Conservation (phyloP, 1,139 yeast genomes). For the Suhomyces wounanorum region DNA sequence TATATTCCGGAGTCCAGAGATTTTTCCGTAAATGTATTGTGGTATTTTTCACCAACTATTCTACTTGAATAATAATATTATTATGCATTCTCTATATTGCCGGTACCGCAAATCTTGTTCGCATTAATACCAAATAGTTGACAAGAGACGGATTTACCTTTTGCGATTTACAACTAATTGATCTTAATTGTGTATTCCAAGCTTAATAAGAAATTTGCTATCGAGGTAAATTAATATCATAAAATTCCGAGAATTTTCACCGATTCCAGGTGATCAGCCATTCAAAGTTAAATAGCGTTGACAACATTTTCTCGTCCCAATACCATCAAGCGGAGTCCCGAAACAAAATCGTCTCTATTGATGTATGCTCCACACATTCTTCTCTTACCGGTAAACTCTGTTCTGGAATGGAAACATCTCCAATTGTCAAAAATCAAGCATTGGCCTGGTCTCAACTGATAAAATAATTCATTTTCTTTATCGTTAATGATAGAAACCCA, state of each 20-base stretch:
- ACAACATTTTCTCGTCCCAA: conserved; percentile 55
- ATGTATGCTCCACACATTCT: conserved; percentile 79
- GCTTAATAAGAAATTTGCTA: not conserved
- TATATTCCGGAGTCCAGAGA: too few species aligned
- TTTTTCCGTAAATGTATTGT: too few species aligned
- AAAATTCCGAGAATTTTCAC: not conserved
- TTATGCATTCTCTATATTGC: too few species aligned
- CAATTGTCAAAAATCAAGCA: conserved; percentile 74
- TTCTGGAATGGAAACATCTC: conserved; percentile 74
- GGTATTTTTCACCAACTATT: too few species aligned
- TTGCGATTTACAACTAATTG: too few species aligned
- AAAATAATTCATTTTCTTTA: conserved; percentile 53
- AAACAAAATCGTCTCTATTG: conserved; percentile 68
- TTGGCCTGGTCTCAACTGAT: conserved; percentile 67
- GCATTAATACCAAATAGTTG: not conserved
- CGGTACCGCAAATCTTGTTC: too few species aligned
- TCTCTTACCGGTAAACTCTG: conserved; percentile 68
- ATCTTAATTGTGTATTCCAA: too few species aligned
- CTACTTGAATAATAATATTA: too few species aligned
- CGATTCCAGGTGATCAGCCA: not conserved
- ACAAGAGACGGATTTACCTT: not conserved
- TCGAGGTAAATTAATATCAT: not conserved
- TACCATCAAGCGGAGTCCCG: conserved; percentile 53
- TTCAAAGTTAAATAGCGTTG: conserved; percentile 27
- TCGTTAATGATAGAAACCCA: conserved; percentile 60